phyloP scores from a whole-genome alignment of 768 basidiomycete genomes.

The Wakefieldia striispora region DNA sequence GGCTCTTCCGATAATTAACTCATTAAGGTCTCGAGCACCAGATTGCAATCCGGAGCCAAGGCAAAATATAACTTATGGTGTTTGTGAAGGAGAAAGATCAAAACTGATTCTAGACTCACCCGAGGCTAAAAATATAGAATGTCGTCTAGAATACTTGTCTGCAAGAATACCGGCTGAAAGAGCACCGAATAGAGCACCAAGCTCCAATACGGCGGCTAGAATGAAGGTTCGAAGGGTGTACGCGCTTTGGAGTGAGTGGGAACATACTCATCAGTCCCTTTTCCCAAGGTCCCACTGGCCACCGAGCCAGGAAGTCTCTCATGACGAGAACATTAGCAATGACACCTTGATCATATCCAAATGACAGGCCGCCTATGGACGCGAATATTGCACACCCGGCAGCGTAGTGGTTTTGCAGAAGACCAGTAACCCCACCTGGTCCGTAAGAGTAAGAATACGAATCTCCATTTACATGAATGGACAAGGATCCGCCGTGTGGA shows the following conservation, averaged over 20 bases:
- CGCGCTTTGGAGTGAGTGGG: not conserved
- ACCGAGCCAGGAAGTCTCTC: slow-evolving; percentile 65
- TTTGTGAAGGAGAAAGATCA: not conserved
- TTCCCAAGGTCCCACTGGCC: slow-evolving; percentile 71
- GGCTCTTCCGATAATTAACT: slow-evolving; percentile 68
- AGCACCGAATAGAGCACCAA: slow-evolving; percentile 78
- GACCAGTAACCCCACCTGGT: slow-evolving; percentile 62
- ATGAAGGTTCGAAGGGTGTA: not conserved
- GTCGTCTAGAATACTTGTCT: slow-evolving; percentile 63
- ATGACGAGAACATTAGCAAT: slow-evolving; percentile 86
- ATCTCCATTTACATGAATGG: slow-evolving; percentile 18
- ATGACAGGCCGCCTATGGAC: slow-evolving; percentile 72
- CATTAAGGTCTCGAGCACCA: slow-evolving; percentile 50
- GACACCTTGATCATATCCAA: slow-evolving; percentile 85
- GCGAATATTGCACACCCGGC: slow-evolving; percentile 71
- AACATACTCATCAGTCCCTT: slow-evolving; percentile 74
- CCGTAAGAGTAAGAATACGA: slow-evolving; percentile 72
- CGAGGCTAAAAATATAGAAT: slow-evolving; percentile 67
- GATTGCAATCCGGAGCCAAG: slow-evolving; percentile 71
- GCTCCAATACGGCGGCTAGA: slow-evolving; percentile 72
- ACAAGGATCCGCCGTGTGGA: slow-evolving; percentile 27
- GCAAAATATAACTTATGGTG: slow-evolving; percentile 57
- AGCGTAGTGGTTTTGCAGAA: slow-evolving; percentile 63
- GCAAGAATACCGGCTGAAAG: slow-evolving; percentile 64
- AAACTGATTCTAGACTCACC: slow-evolving; percentile 38